phyloP scores from a whole-genome alignment of 345 rosid genomes.

The Mangifera indica region DNA sequence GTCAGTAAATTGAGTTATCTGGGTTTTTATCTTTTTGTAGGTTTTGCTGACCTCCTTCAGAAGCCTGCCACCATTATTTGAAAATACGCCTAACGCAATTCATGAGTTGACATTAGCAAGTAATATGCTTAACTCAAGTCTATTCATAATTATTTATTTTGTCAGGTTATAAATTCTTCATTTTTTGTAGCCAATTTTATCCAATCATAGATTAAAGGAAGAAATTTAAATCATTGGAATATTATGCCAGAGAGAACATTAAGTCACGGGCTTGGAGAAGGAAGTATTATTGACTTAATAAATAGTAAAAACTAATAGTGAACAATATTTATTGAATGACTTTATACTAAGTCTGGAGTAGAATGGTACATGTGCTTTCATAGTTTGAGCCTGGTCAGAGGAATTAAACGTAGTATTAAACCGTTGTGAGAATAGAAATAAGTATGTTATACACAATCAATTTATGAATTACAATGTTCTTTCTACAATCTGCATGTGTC shows the following conservation, averaged over 20 bases:
- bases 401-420: not conserved
- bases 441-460: not conserved
- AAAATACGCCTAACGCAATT: conserved; percentile 60
- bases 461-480: not conserved
- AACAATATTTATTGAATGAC: not conserved
- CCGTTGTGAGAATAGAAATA: not conserved
- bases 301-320: not conserved
- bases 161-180: not conserved
- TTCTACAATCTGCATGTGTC: not conserved
- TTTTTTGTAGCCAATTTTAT: not conserved
- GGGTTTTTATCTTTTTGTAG: conserved; percentile 35
- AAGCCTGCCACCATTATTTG: conserved; percentile 90
- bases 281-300: not conserved
- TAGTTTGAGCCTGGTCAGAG: not conserved
- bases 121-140: conserved; percentile 25
- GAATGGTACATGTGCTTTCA: not conserved
- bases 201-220: not conserved
- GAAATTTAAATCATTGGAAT: not conserved
- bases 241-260: not conserved
- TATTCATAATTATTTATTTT: not conserved
- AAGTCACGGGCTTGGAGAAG: not conserved
- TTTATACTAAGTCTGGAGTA: not conserved
- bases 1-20: not conserved
- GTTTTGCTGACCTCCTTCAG: conserved; percentile 72
- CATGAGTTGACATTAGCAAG: conserved; percentile 79